phyloP scores from a whole-genome alignment of 108 stramenopile species.

The Seminavis robusta region DNA sequence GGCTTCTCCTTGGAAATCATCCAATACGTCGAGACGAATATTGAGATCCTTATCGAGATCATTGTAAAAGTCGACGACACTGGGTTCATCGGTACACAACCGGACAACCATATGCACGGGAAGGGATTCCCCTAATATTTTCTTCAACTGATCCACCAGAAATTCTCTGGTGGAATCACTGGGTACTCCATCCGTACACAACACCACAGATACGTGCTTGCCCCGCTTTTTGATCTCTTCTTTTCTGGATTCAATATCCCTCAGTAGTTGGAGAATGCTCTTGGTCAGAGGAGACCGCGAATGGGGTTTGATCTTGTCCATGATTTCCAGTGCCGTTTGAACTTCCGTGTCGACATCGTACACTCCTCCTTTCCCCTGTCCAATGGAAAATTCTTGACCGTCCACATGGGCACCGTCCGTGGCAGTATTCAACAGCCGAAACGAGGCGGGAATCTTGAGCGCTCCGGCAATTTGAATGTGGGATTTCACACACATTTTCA shows the following conservation, averaged over 20 bases:
- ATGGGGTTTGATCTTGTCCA: too few species aligned
- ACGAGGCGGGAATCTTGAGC: conserved; percentile 59
- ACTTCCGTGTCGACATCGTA: too few species aligned
- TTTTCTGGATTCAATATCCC: too few species aligned
- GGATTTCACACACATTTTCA: conserved; percentile 54
- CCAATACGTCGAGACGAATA: conserved; percentile 55
- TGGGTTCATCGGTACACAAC: conserved; percentile 62
- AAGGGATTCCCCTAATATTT: conserved; percentile 26
- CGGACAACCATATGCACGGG: conserved; percentile 61
- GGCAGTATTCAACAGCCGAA: conserved; percentile 65
- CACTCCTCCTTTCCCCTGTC: too few species aligned
- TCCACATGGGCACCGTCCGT: too few species aligned
- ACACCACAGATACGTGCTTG: conserved; percentile 21
- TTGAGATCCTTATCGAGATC: conserved; percentile 51
- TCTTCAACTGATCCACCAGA: background rate
- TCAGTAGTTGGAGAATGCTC: too few species aligned
- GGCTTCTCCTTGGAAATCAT: conserved; percentile 64
- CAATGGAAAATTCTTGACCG: too few species aligned
- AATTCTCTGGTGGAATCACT: conserved; percentile 25
- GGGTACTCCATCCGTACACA: conserved; percentile 50
- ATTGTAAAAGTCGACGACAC: conserved; percentile 53
- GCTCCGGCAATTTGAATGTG: conserved; percentile 60
- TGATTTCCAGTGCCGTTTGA: too few species aligned
- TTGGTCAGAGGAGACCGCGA: too few species aligned
- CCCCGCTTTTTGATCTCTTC: too few species aligned